Evolutionary conservation across 1,284 basidiomycete genomes (phyloP), one percentile per base, ranked within the genome.

Genomic region (Porodaedalea pini): DNA sequence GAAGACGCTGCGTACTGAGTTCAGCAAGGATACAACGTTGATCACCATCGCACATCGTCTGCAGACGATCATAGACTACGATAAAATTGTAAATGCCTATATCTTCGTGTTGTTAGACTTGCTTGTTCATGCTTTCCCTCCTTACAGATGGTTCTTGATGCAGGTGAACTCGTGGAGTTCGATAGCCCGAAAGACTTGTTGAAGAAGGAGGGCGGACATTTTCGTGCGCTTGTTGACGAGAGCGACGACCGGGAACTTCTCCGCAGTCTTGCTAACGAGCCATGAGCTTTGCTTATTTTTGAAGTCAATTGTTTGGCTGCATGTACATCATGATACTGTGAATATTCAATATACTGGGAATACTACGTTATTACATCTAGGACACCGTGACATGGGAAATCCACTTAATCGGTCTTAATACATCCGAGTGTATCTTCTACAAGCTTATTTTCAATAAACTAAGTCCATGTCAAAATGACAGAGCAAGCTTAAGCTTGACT

Each of bases 21-120:
- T 66, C 21, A 40, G 54, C 7, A 59, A 56, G 13, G 67, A 69
- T 51, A 67, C 69, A 2, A 72, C 70, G 3, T 54, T 73, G 4
- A 63, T 74, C 41, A 71, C 69, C 3, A 63, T 73, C 37, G 72
- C 72, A 2, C 73, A 75, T 57, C 68, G 72, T 17, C 59, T 73
- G 3, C 69, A 69, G 54, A 71, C 73, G 0, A 66, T 73, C 50
- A 71, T 72, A 64, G 70, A 71, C 49, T 64, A 66, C 6, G 70
- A 75, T 60, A 70, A 66, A 34, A 69, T 73, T 41, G 54, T 54
- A 64, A 60, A 34, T 17, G 44, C 49, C 29, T 50, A 13, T 19
- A 17, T 57, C 32, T 50, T 31, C 27, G 2, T n/a, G 23, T 34
- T 17, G 10, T 55, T 27, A 27, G 13, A 37, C 8, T 23, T 47